Conservation (phyloP, 495 filamentous ascomycete species). For the Aspergillus bridgeri region DNA sequence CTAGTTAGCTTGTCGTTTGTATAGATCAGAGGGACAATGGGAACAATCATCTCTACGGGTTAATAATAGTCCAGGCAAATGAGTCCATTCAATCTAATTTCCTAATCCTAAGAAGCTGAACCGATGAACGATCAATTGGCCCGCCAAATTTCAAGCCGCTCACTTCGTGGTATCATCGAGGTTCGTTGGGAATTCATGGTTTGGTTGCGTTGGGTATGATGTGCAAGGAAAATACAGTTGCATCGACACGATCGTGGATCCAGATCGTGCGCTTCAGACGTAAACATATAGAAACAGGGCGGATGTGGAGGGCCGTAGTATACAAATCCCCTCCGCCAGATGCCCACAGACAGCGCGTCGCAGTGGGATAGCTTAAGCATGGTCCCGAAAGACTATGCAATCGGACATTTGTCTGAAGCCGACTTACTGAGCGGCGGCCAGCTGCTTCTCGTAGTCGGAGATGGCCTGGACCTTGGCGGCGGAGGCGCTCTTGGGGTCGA, state of each 20-base stretch:
- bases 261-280: not conserved
- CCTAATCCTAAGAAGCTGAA: conserved; percentile 20
- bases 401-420: not conserved
- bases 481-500: conserved; percentile 69
- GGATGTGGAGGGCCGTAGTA: not conserved
- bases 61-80: conserved; percentile 3
- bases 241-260: not conserved
- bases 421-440: conserved; percentile 25
- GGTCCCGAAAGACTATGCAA: not conserved
- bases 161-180: conserved; percentile 38
- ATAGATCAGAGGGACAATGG: no score
- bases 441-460: conserved; percentile 63
- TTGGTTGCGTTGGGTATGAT: not conserved
- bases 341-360: not conserved
- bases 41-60: no score
- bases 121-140: conserved; percentile 19
- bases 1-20: no score
- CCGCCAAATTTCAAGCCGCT: conserved; percentile 20
- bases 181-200: conserved; percentile 27
- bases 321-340: not conserved
- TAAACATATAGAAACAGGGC: not conserved
- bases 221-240: conserved; percentile 4
- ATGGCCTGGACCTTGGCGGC: conserved; percentile 76
- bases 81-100: conserved; percentile 15
- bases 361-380: not conserved